Base-by-base conservation (phyloP, 352 stramenopile genomes). In the Nothophytophthora sp. region DNA sequence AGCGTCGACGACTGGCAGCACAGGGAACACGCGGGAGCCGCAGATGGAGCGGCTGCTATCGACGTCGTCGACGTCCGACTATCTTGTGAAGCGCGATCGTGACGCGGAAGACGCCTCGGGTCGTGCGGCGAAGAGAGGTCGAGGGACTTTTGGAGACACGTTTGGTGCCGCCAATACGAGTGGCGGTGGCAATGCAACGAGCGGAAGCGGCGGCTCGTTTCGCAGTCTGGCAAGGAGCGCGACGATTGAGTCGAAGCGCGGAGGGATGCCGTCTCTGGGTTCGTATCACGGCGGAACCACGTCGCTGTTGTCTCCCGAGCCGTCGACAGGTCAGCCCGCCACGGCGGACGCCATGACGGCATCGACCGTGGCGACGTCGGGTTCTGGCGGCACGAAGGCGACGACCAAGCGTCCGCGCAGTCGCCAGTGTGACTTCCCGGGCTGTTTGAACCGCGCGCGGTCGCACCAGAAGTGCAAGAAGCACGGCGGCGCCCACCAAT, bases 401-500 rank as follows among this genome's bases (percentile, higher is more conserved):
- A 39, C 24, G 27, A 22, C 15, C 27, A 76, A 79, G 50, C 63
- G 63, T 29, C 70, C 73, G 1, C 67, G 72, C 2, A 85, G 71
- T 41, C 71, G 72, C 4, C 73, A 93, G 50, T 93, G 82, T 50
- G 78, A 88, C 32, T 85, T 76, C 46, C 71, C 81, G 18, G 85
- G 82, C 5, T 95, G 85, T 36, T 54, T 68, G 24, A 93, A 92
- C 63, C 76, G 85, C 25, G 85, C 85, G 27, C 78, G 82, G 33
- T 92, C 81, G 23, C 82, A 95, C 50, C 82, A 93, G 50, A 89
- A 91, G 45, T 95, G 86, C 80, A 95, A 95, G 58, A 95, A 94
- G 30, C 86, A 95, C 55, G 86, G 86, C 20, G 86, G 86, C n/a
- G 86, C 83, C 2, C 81, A 92, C 36, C 86, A 90, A 43, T 95